Percentiles rank a stretch among this genome's conserved stretches.
These are phyloP conservation scores for Aspergillus sp. DNA, from an alignment of 2,329 filamentous ascomycete genomes.

Conservation along the genomic window DNA sequence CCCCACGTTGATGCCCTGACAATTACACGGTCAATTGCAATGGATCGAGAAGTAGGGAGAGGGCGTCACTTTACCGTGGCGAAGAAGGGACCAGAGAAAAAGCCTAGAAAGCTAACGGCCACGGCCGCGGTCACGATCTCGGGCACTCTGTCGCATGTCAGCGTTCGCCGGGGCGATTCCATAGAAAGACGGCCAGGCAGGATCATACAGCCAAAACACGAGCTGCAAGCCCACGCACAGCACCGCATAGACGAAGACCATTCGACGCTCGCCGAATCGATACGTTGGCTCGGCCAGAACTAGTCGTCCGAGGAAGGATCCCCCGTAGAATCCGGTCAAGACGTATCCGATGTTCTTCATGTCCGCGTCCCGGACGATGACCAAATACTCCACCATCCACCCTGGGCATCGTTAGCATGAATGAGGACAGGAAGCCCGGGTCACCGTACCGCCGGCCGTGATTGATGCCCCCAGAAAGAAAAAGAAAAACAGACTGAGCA, in stretches of 20 bases:
- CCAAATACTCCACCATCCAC: constrained; percentile 66
- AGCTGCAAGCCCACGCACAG: constrained; percentile 56
- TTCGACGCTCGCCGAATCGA: constrained; percentile 59
- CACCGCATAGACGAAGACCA: constrained; percentile 56
- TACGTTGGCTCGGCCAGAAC: constrained; percentile 60
- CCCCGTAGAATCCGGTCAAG: constrained; percentile 60
- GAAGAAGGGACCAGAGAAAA: constrained; percentile 61
- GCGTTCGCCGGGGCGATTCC: not conserved
- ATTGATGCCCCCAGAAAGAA: constrained; percentile 59
- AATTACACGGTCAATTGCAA: not conserved
- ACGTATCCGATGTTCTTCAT: constrained; percentile 62
- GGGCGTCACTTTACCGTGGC: constrained; percentile 42
- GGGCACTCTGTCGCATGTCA: constrained; percentile 31
- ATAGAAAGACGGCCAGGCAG: not conserved
- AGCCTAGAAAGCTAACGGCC: constrained; percentile 55
- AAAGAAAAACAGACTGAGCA: constrained; percentile 64
- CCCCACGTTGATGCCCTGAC: constrained; percentile 49
- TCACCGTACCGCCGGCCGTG: constrained; percentile 48
- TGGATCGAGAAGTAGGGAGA: not conserved
- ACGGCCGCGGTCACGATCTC: constrained; percentile 53
- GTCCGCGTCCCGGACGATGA: constrained; percentile 58
- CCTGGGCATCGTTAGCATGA: constrained; percentile 33
- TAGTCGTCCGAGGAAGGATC: constrained; percentile 56
- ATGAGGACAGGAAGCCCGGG: not conserved
- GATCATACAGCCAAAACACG: constrained; percentile 56